Conservation (phyloP, 2,329 filamentous ascomycete species). For the Calonectria leucothoes region DNA sequence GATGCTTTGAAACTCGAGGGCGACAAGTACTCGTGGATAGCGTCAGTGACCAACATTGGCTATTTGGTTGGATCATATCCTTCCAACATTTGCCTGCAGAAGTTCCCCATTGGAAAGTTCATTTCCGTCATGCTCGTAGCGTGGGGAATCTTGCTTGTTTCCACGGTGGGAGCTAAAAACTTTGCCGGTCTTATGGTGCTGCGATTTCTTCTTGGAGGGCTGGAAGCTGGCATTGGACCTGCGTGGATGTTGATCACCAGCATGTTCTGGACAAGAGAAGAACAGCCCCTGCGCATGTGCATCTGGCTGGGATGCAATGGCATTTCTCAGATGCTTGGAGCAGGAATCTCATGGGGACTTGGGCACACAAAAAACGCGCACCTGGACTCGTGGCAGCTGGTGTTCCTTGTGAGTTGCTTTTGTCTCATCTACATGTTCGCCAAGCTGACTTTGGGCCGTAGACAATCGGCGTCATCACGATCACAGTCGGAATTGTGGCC, state of each 20-base stretch:
- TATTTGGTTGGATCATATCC: not conserved
- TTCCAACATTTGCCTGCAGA: not conserved
- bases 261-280: not conserved
- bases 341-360: conserved; percentile 11
- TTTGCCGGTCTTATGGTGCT: not conserved
- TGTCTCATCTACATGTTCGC: not conserved
- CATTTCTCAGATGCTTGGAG: conserved; percentile 12
- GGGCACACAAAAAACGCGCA: not conserved
- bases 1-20: not conserved
- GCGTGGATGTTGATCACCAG: not conserved
- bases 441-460: not conserved
- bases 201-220: not conserved
- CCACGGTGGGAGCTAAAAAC: not conserved
- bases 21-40: not conserved
- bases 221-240: not conserved
- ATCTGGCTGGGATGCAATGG: conserved; percentile 13
- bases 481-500: not conserved
- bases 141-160: not conserved
- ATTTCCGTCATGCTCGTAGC: not conserved
- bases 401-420: not conserved
- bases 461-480: conserved; percentile 12
- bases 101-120: not conserved
- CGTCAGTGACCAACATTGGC: not conserved
- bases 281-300: conserved; percentile 8
- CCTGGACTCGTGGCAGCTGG: conserved; percentile 6